Evolutionary conservation across 2,329 filamentous ascomycete species (phyloP), one percentile per base, ranked within the genome.

Genomic region (Apiospora aurea): DNA sequence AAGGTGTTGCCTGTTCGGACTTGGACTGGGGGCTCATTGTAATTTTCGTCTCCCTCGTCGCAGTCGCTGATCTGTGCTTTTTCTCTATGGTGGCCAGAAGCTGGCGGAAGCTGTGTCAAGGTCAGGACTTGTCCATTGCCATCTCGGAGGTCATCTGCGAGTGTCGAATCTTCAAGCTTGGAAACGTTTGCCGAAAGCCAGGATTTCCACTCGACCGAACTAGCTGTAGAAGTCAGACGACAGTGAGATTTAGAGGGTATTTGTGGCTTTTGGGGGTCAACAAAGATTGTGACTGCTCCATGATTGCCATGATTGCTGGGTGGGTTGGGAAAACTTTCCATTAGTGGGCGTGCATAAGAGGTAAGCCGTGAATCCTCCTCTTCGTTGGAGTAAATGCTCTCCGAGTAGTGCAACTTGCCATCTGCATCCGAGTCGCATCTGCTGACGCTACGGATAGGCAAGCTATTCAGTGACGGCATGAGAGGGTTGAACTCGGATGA

Each of bases 121-220:
- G 72, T 68, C 44, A 73, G 72, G n/a, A 75, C 70, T 29, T 77
- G 71, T 21, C 73, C 71, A 10, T 46, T 51, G 4, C 57, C 68
- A 10, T 73, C 66, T n/a, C 51, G 49, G 13, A 67, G 43, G 26
- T 64, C 71, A 2, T 75, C 47, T 38, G 67, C 21, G n/a, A 71
- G 71, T n/a, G 49, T 24, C 5, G 79, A 76, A 26, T 76, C 77
- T 66, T 88, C 86, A 1, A 87, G 76, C 71, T 85, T 86, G 0
- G 85, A 85, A 11, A 87, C 83, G 57, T 89, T 85, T 2, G 85
- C 83, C 11, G 87, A 87, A 51, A 89, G 83, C 85, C 85, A 87
- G 0, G 81, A 84, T 77, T 88, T 89, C 88, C 87, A 89, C 72
- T 89, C 87, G 2, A 76, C 75, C 0, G 82, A 84, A 47, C 81